These are phyloP conservation scores for Aspergillus sp. DNA, from an alignment of 2,329 filamentous ascomycete genomes.

Conservation along the genomic window DNA sequence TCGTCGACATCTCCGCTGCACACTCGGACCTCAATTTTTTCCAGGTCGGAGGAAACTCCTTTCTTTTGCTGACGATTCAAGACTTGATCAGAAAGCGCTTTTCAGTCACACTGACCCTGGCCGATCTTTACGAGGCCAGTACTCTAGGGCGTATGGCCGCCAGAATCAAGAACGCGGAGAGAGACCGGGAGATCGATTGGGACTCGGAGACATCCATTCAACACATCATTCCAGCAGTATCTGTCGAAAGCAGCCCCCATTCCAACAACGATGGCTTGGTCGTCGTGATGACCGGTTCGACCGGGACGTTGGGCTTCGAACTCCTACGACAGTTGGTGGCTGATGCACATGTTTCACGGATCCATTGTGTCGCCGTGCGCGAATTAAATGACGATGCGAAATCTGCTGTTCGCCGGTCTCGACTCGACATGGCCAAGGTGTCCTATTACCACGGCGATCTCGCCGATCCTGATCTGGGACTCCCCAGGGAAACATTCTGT, in stretches of 20 bases:
- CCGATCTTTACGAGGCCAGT: neutral
- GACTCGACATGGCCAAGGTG: neutral
- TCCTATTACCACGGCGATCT: neutral
- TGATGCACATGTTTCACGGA: neutral
- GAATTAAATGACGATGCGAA: neutral
- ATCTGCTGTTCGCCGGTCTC: neutral
- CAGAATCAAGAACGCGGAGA: neutral
- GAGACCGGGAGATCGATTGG: neutral
- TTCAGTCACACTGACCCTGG: neutral
- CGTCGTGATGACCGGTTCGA: neutral
- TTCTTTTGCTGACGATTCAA: neutral
- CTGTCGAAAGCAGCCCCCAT: neutral
- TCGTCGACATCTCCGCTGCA: neutral
- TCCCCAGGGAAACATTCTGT: neutral
- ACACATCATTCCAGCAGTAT: neutral
- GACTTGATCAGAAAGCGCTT: neutral
- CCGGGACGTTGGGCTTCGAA: neutral
- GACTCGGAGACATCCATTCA: neutral
- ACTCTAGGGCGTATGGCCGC: neutral
- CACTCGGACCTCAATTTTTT: neutral
- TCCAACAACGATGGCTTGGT: neutral
- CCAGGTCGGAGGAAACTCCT: slow-evolving; percentile 1
- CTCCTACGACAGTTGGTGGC: neutral
- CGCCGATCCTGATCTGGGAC: neutral
- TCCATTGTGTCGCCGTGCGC: neutral